A percentile compares a stretch with the other conserved stretches of the same genome.
Evolutionary conservation across 495 filamentous ascomycete genomes (phyloP).

Genomic region (Neurospora africana): DNA sequence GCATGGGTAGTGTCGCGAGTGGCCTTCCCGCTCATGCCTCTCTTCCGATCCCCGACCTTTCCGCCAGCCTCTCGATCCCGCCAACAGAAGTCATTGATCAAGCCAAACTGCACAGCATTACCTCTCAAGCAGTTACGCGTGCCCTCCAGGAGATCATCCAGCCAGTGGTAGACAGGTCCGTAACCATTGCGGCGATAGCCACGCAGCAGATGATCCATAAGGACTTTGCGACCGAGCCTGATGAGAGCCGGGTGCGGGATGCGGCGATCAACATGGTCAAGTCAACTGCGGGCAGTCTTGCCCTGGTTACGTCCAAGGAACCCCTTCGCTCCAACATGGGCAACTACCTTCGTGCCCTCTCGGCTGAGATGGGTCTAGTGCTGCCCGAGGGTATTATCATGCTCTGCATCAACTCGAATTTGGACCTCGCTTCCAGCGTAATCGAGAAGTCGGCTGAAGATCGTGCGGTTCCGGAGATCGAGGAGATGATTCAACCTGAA

Average conservation of each 20-base stretch:
- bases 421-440: constrained; percentile 82
- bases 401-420: constrained; percentile 97
- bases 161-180: constrained; percentile 91
- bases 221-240: constrained; percentile 86
- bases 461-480: constrained; percentile 85
- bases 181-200: constrained; percentile 94
- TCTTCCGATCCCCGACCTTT: constrained; percentile 70
- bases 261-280: constrained; percentile 87
- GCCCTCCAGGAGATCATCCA: constrained; percentile 91
- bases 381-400: constrained; percentile 81
- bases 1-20: constrained; percentile 56
- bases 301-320: constrained; percentile 96
- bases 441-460: constrained; percentile 93
- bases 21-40: constrained; percentile 65
- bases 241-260: constrained; percentile 73
- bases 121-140: constrained; percentile 69
- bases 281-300: constrained; percentile 82
- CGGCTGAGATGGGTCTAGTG: constrained; percentile 57
- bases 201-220: constrained; percentile 89
- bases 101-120: constrained; percentile 65
- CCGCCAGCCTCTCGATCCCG: constrained; percentile 60
- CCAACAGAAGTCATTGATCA: constrained; percentile 64
- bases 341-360: constrained; percentile 81
- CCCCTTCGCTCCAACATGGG: constrained; percentile 90
- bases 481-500: constrained; percentile 72